Evolutionary conservation across 768 basidiomycete genomes (phyloP).

Genomic region (Lyophyllum shimeji): DNA sequence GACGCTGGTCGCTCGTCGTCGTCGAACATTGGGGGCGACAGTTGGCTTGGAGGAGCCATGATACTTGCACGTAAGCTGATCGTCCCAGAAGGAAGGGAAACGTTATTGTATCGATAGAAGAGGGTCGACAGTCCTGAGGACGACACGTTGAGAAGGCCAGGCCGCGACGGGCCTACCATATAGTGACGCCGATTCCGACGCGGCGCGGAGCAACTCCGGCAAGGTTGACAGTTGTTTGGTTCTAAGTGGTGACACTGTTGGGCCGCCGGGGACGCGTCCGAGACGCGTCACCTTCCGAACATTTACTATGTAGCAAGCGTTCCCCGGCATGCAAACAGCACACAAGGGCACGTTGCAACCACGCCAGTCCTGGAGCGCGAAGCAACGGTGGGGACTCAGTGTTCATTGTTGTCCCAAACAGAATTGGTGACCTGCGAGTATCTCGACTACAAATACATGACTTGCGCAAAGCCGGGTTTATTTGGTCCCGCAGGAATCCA

Average conservation of each 20-base stretch:
- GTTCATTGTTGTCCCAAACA: no score
- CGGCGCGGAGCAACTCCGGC: not conserved
- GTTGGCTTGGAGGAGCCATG: conserved; percentile 7
- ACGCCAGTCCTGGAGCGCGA: no score
- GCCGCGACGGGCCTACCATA: not conserved
- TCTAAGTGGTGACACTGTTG: not conserved
- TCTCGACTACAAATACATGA: no score
- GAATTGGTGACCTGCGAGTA: no score
- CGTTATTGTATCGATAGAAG: not conserved
- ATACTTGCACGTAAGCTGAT: conserved; percentile 6
- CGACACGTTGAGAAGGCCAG: conserved; percentile 13
- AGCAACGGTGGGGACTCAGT: no score
- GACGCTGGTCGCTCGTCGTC: conserved; percentile 14
- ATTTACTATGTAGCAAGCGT: no score
- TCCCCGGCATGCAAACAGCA: no score
- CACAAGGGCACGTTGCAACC: no score
- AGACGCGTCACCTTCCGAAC: no score
- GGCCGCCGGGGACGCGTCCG: no score
- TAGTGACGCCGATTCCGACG: not conserved
- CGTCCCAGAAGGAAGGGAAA: not conserved
- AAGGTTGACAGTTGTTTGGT: not conserved
- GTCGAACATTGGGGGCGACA: conserved; percentile 9
- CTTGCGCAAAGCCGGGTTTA: no score
- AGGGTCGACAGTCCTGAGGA: conserved; percentile 4
- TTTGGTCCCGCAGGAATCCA: no score